Evolutionary conservation across 1,284 basidiomycete genomes (phyloP).

Genomic region (Boletellus deceptivus): DNA sequence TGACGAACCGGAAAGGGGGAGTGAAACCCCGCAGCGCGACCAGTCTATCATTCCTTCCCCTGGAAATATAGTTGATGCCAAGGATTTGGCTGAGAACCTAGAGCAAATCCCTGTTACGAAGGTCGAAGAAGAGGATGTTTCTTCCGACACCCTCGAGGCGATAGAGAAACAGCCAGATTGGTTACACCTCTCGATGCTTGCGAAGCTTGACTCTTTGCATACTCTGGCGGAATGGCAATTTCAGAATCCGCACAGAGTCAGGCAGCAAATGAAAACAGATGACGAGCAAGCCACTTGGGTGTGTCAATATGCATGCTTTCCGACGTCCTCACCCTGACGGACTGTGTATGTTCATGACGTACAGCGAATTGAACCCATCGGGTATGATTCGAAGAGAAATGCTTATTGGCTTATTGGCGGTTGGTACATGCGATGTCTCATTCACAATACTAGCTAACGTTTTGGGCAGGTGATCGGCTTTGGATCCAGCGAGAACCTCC

Average conservation of each 20-base stretch:
- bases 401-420: slow-evolving; percentile 88
- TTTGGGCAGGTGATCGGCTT: slow-evolving; percentile 63
- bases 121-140: slow-evolving; percentile 26
- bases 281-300: slow-evolving; percentile 77
- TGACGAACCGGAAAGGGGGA: slow-evolving; percentile 9
- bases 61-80: neutral
- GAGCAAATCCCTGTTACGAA: slow-evolving; percentile 10
- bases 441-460: slow-evolving; percentile 4
- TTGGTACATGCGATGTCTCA: slow-evolving; percentile 33
- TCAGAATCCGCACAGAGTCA: slow-evolving; percentile 63
- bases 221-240: slow-evolving; percentile 79
- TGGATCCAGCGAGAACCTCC: slow-evolving; percentile 81
- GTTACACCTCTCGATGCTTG: slow-evolving; percentile 65
- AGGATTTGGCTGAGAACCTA: slow-evolving; percentile 2
- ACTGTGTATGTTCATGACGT: slow-evolving; percentile 6
- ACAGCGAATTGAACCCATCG: slow-evolving; percentile 84
- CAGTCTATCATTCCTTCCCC: slow-evolving; percentile 4
- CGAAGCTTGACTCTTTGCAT: slow-evolving; percentile 77
- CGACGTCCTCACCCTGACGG: slow-evolving; percentile 3
- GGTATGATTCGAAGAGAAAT: slow-evolving; percentile 79
- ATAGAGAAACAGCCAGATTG: slow-evolving; percentile 47
- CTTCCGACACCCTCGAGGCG: slow-evolving; percentile 14
- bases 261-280: slow-evolving; percentile 72
- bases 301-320: slow-evolving; percentile 28
- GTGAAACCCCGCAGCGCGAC: slow-evolving; percentile 3